Conservation (phyloP, 768 basidiomycete genomes). For the Inosperma sp. region DNA sequence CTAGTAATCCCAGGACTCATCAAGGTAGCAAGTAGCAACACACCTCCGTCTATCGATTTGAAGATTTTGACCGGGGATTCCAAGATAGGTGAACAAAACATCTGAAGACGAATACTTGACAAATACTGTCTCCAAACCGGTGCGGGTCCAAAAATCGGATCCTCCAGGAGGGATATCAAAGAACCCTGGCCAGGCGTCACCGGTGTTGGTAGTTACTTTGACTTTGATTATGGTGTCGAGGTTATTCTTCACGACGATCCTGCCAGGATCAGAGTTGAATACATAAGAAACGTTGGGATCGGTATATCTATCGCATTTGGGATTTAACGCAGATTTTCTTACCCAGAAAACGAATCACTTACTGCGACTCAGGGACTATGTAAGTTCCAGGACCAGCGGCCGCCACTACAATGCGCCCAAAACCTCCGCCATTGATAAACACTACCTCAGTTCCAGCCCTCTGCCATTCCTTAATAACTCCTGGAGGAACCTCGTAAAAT, state of each 20-base stretch:
- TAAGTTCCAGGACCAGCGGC: neutral
- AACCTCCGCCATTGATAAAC: neutral
- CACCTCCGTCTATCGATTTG: neutral
- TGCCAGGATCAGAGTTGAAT: neutral
- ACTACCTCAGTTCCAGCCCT: neutral
- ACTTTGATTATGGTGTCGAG: neutral
- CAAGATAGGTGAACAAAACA: neutral
- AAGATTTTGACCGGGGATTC: neutral
- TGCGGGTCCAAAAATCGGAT: neutral
- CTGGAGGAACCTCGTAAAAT: neutral
- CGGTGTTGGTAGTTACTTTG: neutral
- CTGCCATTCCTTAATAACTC: neutral
- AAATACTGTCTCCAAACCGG: neutral
- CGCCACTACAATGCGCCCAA: neutral
- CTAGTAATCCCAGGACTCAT: neutral
- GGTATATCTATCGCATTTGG: neutral
- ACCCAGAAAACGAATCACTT: neutral
- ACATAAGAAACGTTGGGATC: neutral
- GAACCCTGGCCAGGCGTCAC: neutral
- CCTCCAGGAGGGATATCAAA: neutral
- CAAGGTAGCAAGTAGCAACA: neutral
- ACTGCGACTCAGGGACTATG: neutral
- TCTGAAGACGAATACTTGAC: neutral
- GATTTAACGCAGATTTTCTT: neutral
- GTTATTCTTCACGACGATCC: neutral